Base-by-base conservation (phyloP, 2,329 filamentous ascomycete species). In the Calonectria ilicicola region DNA sequence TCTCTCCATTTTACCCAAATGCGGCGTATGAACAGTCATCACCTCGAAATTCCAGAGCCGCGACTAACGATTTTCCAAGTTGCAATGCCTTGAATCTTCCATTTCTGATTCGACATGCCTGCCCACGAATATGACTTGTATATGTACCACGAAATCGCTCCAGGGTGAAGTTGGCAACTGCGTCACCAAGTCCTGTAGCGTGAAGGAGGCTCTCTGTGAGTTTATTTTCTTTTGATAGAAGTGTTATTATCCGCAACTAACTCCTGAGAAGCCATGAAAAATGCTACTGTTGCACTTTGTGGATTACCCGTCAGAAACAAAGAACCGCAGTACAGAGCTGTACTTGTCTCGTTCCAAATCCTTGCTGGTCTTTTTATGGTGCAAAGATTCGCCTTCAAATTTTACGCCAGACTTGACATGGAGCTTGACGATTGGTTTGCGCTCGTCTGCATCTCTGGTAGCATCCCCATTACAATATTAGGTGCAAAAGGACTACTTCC, bases 311-410 rank as follows among this genome's bases (percentile, higher is more conserved):
- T 81, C 8, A 76, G 81, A 14, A 77, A 85, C 73, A 84, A 82
- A 65, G 82, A 74, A 74, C 73, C 32, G 1, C 47, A 74, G 23
- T 81, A 86, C 62, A 76, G 82, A 10, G 80, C 79, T 58, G 79
- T 86, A 3, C 80, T 80, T 73, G 76, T 83, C 75, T 47, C 75
- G 69, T 76, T 86, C 14, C 82, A 81, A 32, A 75, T 81, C 7
- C 77, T 87, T 3, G 83, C 85, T 1, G 83, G 77, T 62, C 72
- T 83, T 29, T 87, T 88, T 67, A 80, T 88, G 21, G 68, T 84
- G 1, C 80, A 87, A n/a, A 85, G 88, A 21, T 82, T 88, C 6
- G 78, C 72, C 1, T 83, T 79, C 56, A 84, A 83, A 65, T 71
- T 85, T 12, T 83, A 73, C 8, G 74, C 80, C 2, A 84, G 82